These are phyloP conservation scores for Yamadazyma sp. DNA, from an alignment of 805 yeast species.

Conservation along the genomic window DNA sequence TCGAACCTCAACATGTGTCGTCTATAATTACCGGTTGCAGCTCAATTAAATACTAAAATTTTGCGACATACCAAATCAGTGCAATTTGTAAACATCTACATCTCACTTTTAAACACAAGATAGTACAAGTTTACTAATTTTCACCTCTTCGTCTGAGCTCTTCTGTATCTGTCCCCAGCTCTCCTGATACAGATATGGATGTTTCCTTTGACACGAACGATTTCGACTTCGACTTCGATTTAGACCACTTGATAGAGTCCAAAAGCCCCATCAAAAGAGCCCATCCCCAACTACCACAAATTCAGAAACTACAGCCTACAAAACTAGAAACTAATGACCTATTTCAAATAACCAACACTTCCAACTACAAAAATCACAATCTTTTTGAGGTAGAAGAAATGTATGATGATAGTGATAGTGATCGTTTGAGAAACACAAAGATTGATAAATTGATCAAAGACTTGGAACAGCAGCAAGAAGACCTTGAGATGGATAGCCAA, in stretches of 20 bases:
- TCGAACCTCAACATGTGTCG: no score
- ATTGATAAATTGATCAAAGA: conserved; percentile 36
- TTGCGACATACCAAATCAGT: conserved; percentile 5
- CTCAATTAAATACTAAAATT: no score
- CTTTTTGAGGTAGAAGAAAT: conserved; percentile 7
- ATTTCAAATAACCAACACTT: conserved; percentile 16
- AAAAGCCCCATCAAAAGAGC: conserved; percentile 7
- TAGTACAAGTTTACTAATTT: no score
- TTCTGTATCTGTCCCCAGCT: conserved; percentile 1
- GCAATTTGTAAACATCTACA: conserved; percentile 7
- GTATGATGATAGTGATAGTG: background rate
- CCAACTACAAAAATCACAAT: conserved; percentile 7
- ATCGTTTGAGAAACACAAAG: conserved; percentile 33
- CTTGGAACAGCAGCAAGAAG: conserved; percentile 26
- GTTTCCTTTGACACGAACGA: conserved; percentile 5
- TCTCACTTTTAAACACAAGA: conserved; percentile 5
- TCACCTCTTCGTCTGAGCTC: background rate
- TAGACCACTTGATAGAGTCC: conserved; percentile 3
- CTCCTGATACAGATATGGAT: conserved; percentile 2
- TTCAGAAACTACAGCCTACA: conserved; percentile 2
- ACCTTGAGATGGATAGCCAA: conserved; percentile 35
- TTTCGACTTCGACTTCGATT: conserved; percentile 8
- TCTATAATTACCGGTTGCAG: no score
- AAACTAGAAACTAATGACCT: conserved; percentile 9
- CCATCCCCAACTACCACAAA: conserved; percentile 2